These are phyloP conservation scores for Cicer judaicum DNA, from an alignment of 306 rosid species.

Conservation along the genomic window DNA sequence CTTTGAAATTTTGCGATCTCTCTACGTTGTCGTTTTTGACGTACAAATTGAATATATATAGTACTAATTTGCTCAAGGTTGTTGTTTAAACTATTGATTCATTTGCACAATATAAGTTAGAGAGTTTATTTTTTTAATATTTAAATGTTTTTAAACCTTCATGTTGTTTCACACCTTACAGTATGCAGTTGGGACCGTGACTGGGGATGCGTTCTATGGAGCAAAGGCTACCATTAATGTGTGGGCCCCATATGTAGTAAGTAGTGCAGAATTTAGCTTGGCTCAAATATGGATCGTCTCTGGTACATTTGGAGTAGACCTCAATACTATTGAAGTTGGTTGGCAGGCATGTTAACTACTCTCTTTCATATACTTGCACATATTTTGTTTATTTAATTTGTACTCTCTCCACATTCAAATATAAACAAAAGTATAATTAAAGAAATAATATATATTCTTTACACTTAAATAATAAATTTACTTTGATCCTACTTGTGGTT, in stretches of 20 bases:
- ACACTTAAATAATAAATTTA: too few species aligned
- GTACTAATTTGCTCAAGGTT: too few species aligned
- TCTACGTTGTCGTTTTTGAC: too few species aligned
- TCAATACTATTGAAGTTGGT: constrained; percentile 87
- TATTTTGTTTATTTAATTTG: constrained; percentile 20
- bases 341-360: constrained; percentile 73
- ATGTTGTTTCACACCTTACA: constrained; percentile 30
- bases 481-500: too few species aligned
- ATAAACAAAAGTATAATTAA: too few species aligned
- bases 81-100: too few species aligned
- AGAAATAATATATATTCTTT: too few species aligned
- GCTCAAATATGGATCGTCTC: constrained; percentile 94
- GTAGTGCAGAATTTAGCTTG: constrained; percentile 82
- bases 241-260: constrained; percentile 81
- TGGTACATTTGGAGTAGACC: constrained; percentile 88
- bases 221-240: constrained; percentile 91
- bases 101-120: too few species aligned
- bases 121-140: too few species aligned
- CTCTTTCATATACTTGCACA: not conserved
- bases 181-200: constrained; percentile 93
- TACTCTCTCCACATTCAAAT: too few species aligned
- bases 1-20: too few species aligned
- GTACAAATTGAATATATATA: too few species aligned
- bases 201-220: constrained; percentile 82
- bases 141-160: not conserved